Percentiles rank a stretch among this genome's conserved stretches.
Evolutionary conservation across 1,139 yeast genomes (phyloP).

Genomic region (Arxiozyma heterogenica): DNA sequence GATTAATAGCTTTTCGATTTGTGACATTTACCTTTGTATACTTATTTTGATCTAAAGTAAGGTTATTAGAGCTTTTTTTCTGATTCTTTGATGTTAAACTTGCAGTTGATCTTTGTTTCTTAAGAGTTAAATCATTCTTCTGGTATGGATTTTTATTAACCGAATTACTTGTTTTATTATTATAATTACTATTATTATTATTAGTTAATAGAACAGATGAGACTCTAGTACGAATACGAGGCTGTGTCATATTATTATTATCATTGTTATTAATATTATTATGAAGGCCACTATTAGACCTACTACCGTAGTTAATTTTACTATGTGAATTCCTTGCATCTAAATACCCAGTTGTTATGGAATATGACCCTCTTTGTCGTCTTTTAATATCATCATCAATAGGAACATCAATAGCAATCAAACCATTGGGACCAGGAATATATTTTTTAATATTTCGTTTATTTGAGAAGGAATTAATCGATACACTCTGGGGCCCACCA

Average conservation of each 20-base stretch:
- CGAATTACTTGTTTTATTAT: not conserved
- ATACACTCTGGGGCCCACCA: constrained; percentile 20
- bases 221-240: not conserved
- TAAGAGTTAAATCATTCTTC: not conserved
- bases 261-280: no score
- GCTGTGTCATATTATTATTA: not conserved
- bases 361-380: constrained; percentile 3
- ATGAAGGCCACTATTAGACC: constrained; percentile 4
- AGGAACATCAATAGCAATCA: constrained; percentile 40
- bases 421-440: constrained; percentile 41
- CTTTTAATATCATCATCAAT: constrained; percentile 13
- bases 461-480: constrained; percentile 2
- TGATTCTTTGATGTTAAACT: not conserved
- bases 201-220: not conserved
- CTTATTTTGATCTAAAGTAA: not conserved
- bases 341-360: not conserved
- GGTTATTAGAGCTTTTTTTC: not conserved
- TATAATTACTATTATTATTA: not conserved
- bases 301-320: constrained; percentile 6
- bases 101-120: not conserved
- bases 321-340: not conserved
- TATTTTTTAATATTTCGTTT: constrained; percentile 34
- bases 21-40: not conserved
- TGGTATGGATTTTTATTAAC: not conserved
- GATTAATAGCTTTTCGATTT: not conserved